These are phyloP conservation scores for Leptographium radiaticola DNA, from an alignment of 2,329 filamentous ascomycete species.

Conservation along the genomic window DNA sequence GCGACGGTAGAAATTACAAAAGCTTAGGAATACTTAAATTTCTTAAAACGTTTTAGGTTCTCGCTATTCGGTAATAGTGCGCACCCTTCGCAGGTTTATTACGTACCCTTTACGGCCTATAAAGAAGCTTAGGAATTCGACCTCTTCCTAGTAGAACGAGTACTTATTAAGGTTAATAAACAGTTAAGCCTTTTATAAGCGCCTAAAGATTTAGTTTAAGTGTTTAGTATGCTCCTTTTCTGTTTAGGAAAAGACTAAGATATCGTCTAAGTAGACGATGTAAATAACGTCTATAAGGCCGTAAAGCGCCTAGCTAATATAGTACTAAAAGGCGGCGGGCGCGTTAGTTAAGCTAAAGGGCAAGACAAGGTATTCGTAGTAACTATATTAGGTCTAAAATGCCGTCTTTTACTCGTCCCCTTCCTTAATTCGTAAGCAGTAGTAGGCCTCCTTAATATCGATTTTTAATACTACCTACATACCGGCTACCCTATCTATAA, in stretches of 20 bases:
- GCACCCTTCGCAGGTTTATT: too few relatives aligned
- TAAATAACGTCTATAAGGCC: not conserved
- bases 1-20: not conserved
- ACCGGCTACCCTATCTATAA: not conserved
- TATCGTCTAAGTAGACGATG: not conserved
- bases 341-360: not conserved
- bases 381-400: slow-evolving; percentile 12
- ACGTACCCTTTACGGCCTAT: too few relatives aligned
- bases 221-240: not conserved
- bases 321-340: not conserved
- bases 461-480: not conserved
- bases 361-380: not conserved
- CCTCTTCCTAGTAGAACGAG: too few relatives aligned
- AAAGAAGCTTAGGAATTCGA: too few relatives aligned
- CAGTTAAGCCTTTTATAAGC: not conserved
- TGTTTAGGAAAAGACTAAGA: not conserved
- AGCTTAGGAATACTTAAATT: not conserved
- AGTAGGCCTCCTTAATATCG: not conserved
- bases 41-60: not conserved
- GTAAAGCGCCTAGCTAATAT: not conserved
- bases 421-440: not conserved
- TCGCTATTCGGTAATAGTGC: too few relatives aligned
- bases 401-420: not conserved
- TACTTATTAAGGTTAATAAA: not conserved
- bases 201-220: not conserved